Evolutionary conservation across 805 yeast genomes (phyloP).

Genomic region (Metschnikowia amazonensis): DNA sequence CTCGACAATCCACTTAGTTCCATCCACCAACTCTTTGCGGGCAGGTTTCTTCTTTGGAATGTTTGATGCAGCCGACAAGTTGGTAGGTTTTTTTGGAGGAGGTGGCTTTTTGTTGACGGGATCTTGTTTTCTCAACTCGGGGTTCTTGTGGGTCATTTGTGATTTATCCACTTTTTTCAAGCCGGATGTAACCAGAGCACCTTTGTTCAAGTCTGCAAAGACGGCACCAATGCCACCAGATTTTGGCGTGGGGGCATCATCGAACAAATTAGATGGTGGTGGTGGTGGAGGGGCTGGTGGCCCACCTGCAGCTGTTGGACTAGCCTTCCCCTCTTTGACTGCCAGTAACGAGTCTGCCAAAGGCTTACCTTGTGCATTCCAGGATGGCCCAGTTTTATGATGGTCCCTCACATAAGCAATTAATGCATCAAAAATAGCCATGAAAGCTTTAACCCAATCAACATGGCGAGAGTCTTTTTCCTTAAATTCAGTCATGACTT

Average conservation of each 20-base stretch:
- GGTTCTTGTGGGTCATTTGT: slow-evolving; percentile 92
- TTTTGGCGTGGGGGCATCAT: slow-evolving; percentile 20
- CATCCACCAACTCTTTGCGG: slow-evolving; percentile 70
- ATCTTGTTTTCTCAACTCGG: slow-evolving; percentile 63
- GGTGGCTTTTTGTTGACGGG: slow-evolving; percentile 53
- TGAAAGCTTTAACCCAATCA: slow-evolving; percentile 76
- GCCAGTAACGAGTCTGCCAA: slow-evolving; percentile 48
- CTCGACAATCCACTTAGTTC: slow-evolving; percentile 81
- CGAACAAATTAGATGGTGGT: slow-evolving; percentile 74
- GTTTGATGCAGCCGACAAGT: slow-evolving; percentile 49
- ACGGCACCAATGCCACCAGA: slow-evolving; percentile 76
- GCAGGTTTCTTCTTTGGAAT: slow-evolving; percentile 36
- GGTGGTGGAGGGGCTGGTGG: slow-evolving; percentile 90
- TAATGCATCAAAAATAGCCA: slow-evolving; percentile 63
- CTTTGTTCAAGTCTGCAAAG: slow-evolving; percentile 85
- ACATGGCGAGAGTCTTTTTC: slow-evolving; percentile 65
- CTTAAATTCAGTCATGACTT: slow-evolving; percentile 79
- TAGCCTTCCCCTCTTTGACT: slow-evolving; percentile 27
- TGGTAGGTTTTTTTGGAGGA: slow-evolving; percentile 80
- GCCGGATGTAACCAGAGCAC: slow-evolving; percentile 77
- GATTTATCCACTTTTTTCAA: slow-evolving; percentile 90
- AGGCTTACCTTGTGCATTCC: slow-evolving; percentile 60
- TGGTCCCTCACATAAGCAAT: slow-evolving; percentile 69
- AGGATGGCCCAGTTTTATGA: slow-evolving; percentile 81
- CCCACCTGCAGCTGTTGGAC: slow-evolving; percentile 30